Conservation (phyloP, 176 grass and related monocot genomes). For the Ananas comosus region DNA sequence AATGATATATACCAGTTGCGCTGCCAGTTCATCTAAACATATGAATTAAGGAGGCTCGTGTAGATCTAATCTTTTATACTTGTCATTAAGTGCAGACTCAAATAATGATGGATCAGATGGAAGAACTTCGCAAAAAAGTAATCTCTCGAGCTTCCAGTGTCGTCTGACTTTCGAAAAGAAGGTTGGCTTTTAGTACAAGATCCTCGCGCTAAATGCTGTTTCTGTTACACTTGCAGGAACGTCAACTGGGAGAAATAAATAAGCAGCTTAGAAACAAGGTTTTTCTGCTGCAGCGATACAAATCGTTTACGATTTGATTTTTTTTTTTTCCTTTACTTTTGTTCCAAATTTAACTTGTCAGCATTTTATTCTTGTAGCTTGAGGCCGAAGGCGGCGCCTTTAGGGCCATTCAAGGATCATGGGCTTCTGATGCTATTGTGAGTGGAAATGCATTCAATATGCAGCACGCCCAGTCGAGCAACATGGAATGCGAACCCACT, state of each 20-base stretch:
- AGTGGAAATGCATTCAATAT: constrained; percentile 37
- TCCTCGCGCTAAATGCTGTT: background rate
- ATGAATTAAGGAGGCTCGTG: background rate
- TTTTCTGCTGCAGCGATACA: background rate
- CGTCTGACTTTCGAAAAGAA: too few species aligned
- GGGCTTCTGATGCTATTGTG: constrained; percentile 39
- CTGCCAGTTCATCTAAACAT: background rate
- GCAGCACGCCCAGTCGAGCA: constrained; percentile 37
- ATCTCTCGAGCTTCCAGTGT: background rate
- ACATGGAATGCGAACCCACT: constrained; percentile 67
- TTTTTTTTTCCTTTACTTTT: background rate
- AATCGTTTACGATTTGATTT: background rate
- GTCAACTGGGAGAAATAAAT: constrained; percentile 83
- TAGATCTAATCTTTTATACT: background rate
- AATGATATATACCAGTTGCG: too few species aligned
- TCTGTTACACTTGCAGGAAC: constrained; percentile 43
- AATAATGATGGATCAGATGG: constrained; percentile 89
- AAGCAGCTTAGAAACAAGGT: constrained; percentile 85
- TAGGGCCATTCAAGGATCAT: constrained; percentile 49
- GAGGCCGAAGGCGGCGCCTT: constrained; percentile 56
- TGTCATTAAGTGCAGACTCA: constrained; percentile 41
- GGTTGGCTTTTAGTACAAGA: too few species aligned
- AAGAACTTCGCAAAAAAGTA: constrained; percentile 94
- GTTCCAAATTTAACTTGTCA: background rate
- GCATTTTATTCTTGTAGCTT: constrained; percentile 31